Conservation (phyloP, 306 rosid species). For the Cicer arietinum region DNA sequence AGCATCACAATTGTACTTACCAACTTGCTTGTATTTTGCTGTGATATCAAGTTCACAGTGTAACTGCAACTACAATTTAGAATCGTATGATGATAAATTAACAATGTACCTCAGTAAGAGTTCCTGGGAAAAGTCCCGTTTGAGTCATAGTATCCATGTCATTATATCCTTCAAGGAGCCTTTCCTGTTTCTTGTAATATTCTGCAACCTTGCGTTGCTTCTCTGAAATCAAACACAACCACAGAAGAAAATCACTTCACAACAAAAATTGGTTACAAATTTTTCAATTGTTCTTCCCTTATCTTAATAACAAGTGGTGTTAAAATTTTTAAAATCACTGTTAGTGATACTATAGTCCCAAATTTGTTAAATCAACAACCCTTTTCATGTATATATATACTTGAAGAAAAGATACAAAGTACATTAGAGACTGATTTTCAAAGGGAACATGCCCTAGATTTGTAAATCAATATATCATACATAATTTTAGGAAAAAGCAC, state of each 20-base stretch:
- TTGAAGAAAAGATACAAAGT: background rate
- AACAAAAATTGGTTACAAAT: background rate
- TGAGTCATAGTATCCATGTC: slow-evolving; percentile 79
- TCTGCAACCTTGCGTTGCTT: slow-evolving; percentile 63
- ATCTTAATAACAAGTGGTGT: background rate
- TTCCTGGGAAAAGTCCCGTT: slow-evolving; percentile 65
- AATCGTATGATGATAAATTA: background rate
- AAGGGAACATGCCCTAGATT: background rate
- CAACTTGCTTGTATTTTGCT: too few species aligned
- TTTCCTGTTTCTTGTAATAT: slow-evolving; percentile 75
- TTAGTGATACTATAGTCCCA: background rate
- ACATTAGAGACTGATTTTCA: background rate
- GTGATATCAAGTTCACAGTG: background rate
- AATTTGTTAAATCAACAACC: background rate
- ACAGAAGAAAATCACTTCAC: background rate
- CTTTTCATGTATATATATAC: background rate
- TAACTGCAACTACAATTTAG: background rate
- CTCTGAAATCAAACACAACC: slow-evolving; percentile 46
- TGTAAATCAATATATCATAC: background rate
- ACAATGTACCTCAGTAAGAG: slow-evolving; percentile 65
- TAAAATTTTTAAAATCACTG: background rate
- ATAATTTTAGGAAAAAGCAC: too few species aligned
- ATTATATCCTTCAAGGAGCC: slow-evolving; percentile 75
- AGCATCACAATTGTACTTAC: background rate
- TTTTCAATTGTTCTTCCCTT: background rate